A percentile compares a stretch with the other conserved stretches of the same genome.
Evolutionary conservation across 768 basidiomycete species (phyloP).

Genomic region (Mycena crocata): DNA sequence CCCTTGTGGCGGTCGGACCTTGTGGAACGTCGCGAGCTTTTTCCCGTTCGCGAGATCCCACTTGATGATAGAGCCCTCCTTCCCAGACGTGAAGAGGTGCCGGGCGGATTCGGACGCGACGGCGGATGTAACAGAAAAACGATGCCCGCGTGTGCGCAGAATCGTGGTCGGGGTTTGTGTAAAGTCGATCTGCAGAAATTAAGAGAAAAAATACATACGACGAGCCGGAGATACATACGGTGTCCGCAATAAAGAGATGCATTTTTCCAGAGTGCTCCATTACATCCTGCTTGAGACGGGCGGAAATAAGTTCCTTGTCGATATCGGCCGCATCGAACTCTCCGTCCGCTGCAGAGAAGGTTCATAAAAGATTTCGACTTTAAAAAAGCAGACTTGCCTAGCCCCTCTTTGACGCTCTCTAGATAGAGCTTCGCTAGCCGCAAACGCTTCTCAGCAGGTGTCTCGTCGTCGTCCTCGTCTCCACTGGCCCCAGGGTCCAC

Average conservation of each 20-base stretch:
- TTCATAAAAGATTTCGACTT: neutral
- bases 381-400: slow-evolving; percentile 59
- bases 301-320: slow-evolving; percentile 91
- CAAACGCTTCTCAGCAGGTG: slow-evolving; percentile 92
- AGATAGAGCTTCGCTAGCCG: slow-evolving; percentile 92
- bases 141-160: slow-evolving; percentile 78
- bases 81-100: slow-evolving; percentile 89
- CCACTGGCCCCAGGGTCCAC: slow-evolving; percentile 71
- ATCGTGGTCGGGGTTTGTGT: slow-evolving; percentile 55
- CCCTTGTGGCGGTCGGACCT: slow-evolving; percentile 55
- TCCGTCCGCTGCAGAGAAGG: slow-evolving; percentile 71
- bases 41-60: slow-evolving; percentile 81
- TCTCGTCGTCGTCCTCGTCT: slow-evolving; percentile 92
- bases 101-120: slow-evolving; percentile 78
- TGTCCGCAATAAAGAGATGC: slow-evolving; percentile 82
- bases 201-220: neutral
- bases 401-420: slow-evolving; percentile 80
- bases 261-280: slow-evolving; percentile 90
- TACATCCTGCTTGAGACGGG: slow-evolving; percentile 92
- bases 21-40: slow-evolving; percentile 69
- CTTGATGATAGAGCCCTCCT: slow-evolving; percentile 91
- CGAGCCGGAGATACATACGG: slow-evolving; percentile 55
- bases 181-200: slow-evolving; percentile 66
- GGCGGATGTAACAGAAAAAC: slow-evolving; percentile 85
- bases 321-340: slow-evolving; percentile 97